Conservation (phyloP, 331 rosid species). For the Phaseolus coccineus region DNA sequence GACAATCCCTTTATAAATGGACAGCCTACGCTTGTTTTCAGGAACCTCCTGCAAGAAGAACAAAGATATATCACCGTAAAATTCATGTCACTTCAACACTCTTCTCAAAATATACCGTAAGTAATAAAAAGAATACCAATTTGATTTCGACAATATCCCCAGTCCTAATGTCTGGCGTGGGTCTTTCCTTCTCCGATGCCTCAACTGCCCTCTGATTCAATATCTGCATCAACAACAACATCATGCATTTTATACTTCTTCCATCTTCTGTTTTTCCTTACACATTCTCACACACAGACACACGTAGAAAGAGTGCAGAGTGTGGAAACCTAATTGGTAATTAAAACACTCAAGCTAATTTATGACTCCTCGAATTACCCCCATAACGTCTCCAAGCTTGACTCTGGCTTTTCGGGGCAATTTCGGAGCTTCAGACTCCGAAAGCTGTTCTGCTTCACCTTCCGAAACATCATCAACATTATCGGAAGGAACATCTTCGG, state of each 20-base stretch:
- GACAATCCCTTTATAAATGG: slow-evolving; percentile 87
- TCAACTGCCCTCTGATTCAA: slow-evolving; percentile 83
- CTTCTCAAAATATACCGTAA: not conserved
- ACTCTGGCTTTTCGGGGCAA: slow-evolving; percentile 71
- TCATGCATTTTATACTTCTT: not conserved
- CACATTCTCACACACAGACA: not conserved
- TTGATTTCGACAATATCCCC: slow-evolving; percentile 89
- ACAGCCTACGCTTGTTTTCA: slow-evolving; percentile 88
- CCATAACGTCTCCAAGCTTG: slow-evolving; percentile 95
- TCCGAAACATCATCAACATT: slow-evolving; percentile 53
- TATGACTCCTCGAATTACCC: slow-evolving; percentile 57
- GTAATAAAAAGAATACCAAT: slow-evolving; percentile 61
- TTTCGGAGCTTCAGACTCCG: slow-evolving; percentile 56
- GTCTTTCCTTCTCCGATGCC: slow-evolving; percentile 76
- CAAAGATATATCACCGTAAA: slow-evolving; percentile 39
- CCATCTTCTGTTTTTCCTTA: not conserved
- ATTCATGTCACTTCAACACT: not conserved
- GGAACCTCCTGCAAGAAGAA: slow-evolving; percentile 82
- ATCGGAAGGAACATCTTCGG: slow-evolving; percentile 44
- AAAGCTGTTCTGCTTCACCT: slow-evolving; percentile 47
- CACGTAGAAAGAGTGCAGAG: not conserved
- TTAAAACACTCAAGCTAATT: not conserved
- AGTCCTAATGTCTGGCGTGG: slow-evolving; percentile 81
- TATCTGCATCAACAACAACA: slow-evolving; percentile 60
- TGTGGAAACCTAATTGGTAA: slow-evolving; percentile 15